These are phyloP conservation scores for Globisporangium radiosum DNA, from an alignment of 352 stramenopile genomes.

Conservation along the genomic window DNA sequence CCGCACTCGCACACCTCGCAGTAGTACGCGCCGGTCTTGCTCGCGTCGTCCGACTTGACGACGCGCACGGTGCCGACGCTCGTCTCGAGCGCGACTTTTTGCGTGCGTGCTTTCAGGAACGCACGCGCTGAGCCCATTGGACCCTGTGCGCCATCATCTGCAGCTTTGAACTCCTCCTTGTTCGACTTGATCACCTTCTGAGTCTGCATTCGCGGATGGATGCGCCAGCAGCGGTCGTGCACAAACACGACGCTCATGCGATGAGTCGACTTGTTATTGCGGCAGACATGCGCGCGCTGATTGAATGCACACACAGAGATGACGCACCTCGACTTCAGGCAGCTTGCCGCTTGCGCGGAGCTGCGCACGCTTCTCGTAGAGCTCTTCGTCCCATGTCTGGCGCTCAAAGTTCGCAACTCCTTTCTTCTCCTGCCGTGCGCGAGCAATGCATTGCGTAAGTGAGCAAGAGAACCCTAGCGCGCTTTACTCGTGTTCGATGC, in stretches of 20 bases:
- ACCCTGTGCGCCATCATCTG: slow-evolving; percentile 53
- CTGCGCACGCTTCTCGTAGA: slow-evolving; percentile 76
- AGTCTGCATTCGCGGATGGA: slow-evolving; percentile 16
- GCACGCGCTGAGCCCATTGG: slow-evolving; percentile 58
- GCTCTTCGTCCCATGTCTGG: slow-evolving; percentile 74
- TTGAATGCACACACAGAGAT: neutral
- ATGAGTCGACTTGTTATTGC: no score
- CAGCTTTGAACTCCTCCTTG: slow-evolving; percentile 74
- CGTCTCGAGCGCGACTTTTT: slow-evolving; percentile 77
- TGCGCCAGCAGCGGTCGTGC: neutral
- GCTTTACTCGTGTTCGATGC: no score
- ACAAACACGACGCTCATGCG: no score
- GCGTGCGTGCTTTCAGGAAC: slow-evolving; percentile 68
- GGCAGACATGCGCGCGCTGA: no score
- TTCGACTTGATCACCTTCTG: slow-evolving; percentile 67
- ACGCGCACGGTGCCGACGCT: slow-evolving; percentile 84
- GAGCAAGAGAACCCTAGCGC: no score
- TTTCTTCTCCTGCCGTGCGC: slow-evolving; percentile 35
- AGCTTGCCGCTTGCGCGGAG: slow-evolving; percentile 67
- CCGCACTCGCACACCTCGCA: slow-evolving; percentile 91
- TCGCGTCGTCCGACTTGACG: slow-evolving; percentile 79
- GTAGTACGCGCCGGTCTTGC: slow-evolving; percentile 82
- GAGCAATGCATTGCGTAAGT: no score
- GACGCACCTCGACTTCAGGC: slow-evolving; percentile 35
- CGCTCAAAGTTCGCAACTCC: slow-evolving; percentile 78